phyloP scores from a whole-genome alignment of 1,284 basidiomycete species.

The Marasmius oreades region DNA sequence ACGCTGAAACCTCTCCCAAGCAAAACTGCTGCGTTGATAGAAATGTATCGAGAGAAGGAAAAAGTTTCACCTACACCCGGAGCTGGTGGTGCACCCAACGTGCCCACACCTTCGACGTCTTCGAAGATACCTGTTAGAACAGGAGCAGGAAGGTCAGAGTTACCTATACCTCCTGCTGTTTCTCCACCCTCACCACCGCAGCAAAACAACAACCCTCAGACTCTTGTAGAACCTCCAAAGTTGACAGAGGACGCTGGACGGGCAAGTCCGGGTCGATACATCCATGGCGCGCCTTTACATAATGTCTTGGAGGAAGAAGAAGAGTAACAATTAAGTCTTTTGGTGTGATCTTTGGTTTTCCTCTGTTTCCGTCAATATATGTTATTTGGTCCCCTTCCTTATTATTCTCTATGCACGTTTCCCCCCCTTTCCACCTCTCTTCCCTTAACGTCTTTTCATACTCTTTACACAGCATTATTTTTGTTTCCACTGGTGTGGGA shows the following conservation, averaged over 20 bases:
- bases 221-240: conserved; percentile 28
- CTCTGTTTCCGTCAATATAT: neutral
- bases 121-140: conserved; percentile 35
- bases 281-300: conserved; percentile 84
- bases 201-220: conserved; percentile 11
- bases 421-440: too few relatives aligned
- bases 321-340: too few relatives aligned
- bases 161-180: conserved; percentile 10
- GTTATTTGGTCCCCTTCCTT: too few relatives aligned
- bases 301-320: conserved; percentile 82
- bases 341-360: neutral
- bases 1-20: conserved; percentile 27
- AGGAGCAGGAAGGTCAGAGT: neutral
- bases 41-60: conserved; percentile 78
- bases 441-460: too few relatives aligned
- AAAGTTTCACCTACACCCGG: conserved; percentile 25
- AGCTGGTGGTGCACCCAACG: conserved; percentile 23
- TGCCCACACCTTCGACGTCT: conserved; percentile 21
- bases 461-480: too few relatives aligned
- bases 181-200: neutral
- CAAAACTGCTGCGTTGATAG: conserved; percentile 72
- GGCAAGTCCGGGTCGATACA: conserved; percentile 69
- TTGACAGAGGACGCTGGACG: conserved; percentile 45
- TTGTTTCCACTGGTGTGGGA: too few relatives aligned
- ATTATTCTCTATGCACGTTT: too few relatives aligned